Percentiles rank a stretch among this genome's conserved stretches.
phyloP scores from a whole-genome alignment of 495 filamentous ascomycete genomes.

The Hyaloscypha hepaticicola region DNA sequence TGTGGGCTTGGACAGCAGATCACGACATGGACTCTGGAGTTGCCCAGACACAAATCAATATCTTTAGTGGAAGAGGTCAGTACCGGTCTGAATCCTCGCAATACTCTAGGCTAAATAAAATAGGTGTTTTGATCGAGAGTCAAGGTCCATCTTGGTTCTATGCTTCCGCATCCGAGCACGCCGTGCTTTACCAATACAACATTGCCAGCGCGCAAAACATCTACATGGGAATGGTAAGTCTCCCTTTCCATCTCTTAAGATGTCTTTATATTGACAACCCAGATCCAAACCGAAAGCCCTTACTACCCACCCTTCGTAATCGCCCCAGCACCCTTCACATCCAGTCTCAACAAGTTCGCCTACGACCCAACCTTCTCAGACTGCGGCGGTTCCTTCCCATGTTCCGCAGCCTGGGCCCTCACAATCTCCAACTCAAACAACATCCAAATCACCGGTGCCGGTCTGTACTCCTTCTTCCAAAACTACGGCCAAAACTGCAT shows the following conservation, averaged over 20 bases:
- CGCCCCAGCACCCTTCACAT: slow-evolving; percentile 55
- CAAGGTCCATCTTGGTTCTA: slow-evolving; percentile 59
- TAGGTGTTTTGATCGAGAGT: slow-evolving; percentile 47
- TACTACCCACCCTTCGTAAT: slow-evolving; percentile 65
- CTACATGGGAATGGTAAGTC: slow-evolving; percentile 54
- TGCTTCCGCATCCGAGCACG: slow-evolving; percentile 75
- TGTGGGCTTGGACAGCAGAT: slow-evolving; percentile 58
- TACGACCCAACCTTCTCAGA: slow-evolving; percentile 50
- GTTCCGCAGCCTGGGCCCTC: slow-evolving; percentile 47
- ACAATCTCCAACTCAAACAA: slow-evolving; percentile 52
- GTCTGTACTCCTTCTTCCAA: slow-evolving; percentile 66
- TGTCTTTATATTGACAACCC: background rate
- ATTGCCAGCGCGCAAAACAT: slow-evolving; percentile 47
- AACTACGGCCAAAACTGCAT: slow-evolving; percentile 44
- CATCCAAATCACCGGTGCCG: slow-evolving; percentile 65
- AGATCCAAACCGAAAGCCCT: slow-evolving; percentile 79
- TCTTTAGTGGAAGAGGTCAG: slow-evolving; percentile 15
- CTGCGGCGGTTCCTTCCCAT: slow-evolving; percentile 51
- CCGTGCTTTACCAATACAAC: slow-evolving; percentile 46
- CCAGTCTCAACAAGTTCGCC: slow-evolving; percentile 53
- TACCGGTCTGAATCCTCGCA: background rate
- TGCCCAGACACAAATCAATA: slow-evolving; percentile 34
- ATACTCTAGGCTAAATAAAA: background rate
- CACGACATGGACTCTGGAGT: slow-evolving; percentile 45
- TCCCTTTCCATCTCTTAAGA: background rate